Conservation (phyloP, 345 rosid species). For the Hibiscus mutabilis region DNA sequence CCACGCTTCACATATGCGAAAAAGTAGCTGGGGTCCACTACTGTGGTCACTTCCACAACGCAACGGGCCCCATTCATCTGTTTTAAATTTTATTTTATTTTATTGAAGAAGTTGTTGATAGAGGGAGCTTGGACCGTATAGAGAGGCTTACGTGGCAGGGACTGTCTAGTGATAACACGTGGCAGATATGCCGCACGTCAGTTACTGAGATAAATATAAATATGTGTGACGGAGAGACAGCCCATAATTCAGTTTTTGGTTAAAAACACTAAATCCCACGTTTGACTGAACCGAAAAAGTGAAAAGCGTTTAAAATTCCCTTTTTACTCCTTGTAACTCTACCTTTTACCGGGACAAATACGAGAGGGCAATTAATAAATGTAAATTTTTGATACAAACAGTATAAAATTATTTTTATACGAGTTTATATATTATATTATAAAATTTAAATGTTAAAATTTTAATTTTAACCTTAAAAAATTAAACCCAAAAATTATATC, state of each 20-base stretch:
- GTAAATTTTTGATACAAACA: too few relatives aligned
- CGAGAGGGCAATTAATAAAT: too few relatives aligned
- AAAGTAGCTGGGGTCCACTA: slow-evolving; percentile 6
- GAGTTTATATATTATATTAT: too few relatives aligned
- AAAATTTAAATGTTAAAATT: too few relatives aligned
- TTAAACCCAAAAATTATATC: too few relatives aligned
- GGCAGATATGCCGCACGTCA: slow-evolving; percentile 16
- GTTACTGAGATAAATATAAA: slow-evolving; percentile 7
- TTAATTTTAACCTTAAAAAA: too few relatives aligned
- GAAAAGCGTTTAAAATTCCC: background rate
- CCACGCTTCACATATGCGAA: slow-evolving; percentile 20
- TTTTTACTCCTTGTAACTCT: background rate
- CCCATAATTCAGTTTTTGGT: background rate
- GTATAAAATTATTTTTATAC: too few relatives aligned
- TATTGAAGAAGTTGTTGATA: too few relatives aligned
- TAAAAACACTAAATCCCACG: slow-evolving; percentile 1
- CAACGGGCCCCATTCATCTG: background rate
- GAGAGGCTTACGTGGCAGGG: slow-evolving; percentile 14
- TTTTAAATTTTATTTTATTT: background rate
- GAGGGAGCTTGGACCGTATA: slow-evolving; percentile 5
- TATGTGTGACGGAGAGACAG: background rate
- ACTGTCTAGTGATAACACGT: slow-evolving; percentile 10
- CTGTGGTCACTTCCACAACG: slow-evolving; percentile 9
- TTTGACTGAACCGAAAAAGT: background rate
- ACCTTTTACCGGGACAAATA: background rate